Conservation (phyloP, 495 filamentous ascomycete genomes). For the Staphylotrichum longicolle region DNA sequence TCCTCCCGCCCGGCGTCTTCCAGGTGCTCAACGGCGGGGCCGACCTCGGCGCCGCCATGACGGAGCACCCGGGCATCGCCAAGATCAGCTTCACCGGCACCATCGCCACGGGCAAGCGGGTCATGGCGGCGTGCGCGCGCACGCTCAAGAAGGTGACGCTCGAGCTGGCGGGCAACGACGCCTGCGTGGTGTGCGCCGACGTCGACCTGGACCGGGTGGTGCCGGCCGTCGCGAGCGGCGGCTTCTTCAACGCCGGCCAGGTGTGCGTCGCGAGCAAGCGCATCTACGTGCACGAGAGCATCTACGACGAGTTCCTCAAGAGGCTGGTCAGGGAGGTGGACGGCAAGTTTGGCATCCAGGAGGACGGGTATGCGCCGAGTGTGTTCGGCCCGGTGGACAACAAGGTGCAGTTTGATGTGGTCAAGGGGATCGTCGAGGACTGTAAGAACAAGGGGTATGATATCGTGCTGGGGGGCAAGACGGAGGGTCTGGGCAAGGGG, state of each 20-base stretch:
- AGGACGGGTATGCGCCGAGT: slow-evolving; percentile 42
- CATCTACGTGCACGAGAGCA: slow-evolving; percentile 65
- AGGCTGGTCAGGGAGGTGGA: slow-evolving; percentile 56
- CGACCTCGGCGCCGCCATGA: slow-evolving; percentile 58
- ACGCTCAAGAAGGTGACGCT: slow-evolving; percentile 58
- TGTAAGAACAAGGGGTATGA: slow-evolving; percentile 47
- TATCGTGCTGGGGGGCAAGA: slow-evolving; percentile 40
- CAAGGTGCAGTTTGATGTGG: slow-evolving; percentile 54
- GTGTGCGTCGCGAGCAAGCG: slow-evolving; percentile 57
- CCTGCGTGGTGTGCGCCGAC: slow-evolving; percentile 62
- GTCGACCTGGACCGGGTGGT: slow-evolving; percentile 62
- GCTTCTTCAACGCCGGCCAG: slow-evolving; percentile 62
- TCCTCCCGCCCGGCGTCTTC: slow-evolving; percentile 65
- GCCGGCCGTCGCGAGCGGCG: slow-evolving; percentile 48
- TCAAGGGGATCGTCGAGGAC: slow-evolving; percentile 47
- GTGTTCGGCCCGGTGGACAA: slow-evolving; percentile 62
- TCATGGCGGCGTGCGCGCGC: slow-evolving; percentile 58
- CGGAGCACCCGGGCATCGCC: slow-evolving; percentile 57
- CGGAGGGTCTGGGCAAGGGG: slow-evolving; percentile 36
- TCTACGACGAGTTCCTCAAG: slow-evolving; percentile 61
- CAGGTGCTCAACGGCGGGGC: slow-evolving; percentile 67
- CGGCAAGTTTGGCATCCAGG: slow-evolving; percentile 45
- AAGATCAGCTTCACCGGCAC: slow-evolving; percentile 73
- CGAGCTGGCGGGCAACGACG: slow-evolving; percentile 65
- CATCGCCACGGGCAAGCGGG: slow-evolving; percentile 59